Evolutionary conservation across 768 basidiomycete genomes (phyloP), one percentile per base, ranked within the genome.

Genomic region (Boletus bicolor): DNA sequence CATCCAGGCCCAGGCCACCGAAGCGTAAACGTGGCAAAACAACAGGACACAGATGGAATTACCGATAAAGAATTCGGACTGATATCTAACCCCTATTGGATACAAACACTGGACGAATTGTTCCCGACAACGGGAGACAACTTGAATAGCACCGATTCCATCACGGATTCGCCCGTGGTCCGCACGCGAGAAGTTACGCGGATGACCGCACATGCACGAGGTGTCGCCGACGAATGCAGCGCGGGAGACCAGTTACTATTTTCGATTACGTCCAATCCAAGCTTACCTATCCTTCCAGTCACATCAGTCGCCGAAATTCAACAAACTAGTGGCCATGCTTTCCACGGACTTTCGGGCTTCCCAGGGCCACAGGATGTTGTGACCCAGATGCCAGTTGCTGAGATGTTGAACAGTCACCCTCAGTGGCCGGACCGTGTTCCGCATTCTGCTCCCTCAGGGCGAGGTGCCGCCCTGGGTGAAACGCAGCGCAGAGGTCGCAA

Each of bases 301-400:
- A 32, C 38, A 53, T 62, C 62, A 42, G 42, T 46, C 51, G 24
- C 61, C 42, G 59, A 63, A 52, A 53, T 36, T 24, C 56, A 12
- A 37, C 62, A 42, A 51, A 28, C 43, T 30, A 30, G 5, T 44
- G 34, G 34, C 41, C 49, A 47, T 8, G 9, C 35, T 32, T 43
- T 64, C 68, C 68, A 72, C 58, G 68, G 64, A 62, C 55, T 44
- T 59, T 42, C 58, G 59, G 68, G 46, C 36, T 61, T 71, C 57
- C 28, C 69, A 71, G 62, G 67, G 28, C 38, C 51, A 49, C 56
- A 58, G 55, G 44, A 59, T 17, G 47, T 58, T 32, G 54, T 37
- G 49, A 44, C 41, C 26, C 46, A 45, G 39, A 38, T 47, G 50
- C 19, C 49, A 30, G 32, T 53, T 54, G 53, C 24, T 51, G 53